A percentile compares a stretch with the other conserved stretches of the same genome.
These are phyloP conservation scores for Pseudogymnoascus sp. DNA, from an alignment of 2,329 filamentous ascomycete species.

Conservation along the genomic window DNA sequence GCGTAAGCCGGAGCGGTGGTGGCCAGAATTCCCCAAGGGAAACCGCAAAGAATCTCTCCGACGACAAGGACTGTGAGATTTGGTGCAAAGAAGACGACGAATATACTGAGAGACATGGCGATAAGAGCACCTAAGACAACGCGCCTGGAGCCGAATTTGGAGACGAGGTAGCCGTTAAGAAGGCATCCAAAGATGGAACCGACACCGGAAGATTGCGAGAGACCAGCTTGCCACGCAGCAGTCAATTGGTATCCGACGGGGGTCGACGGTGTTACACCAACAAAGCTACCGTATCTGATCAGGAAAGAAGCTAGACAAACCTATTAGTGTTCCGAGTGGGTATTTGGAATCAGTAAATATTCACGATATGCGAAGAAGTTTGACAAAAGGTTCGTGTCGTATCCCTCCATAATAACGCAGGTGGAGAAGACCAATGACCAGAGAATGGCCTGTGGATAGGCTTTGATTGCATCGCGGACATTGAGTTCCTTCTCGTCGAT, in stretches of 20 bases:
- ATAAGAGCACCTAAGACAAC: conserved; percentile 31
- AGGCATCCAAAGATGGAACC: conserved; percentile 37
- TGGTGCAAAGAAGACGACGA: conserved; percentile 40
- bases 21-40: conserved; percentile 44
- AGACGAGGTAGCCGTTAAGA: conserved; percentile 37
- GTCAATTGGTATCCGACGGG: conserved; percentile 31
- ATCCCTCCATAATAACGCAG: conserved; percentile 82
- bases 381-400: conserved; percentile 71
- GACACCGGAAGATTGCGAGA: conserved; percentile 33
- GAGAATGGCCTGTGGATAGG: conserved; percentile 76
- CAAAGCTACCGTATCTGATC: neutral
- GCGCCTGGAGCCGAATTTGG: conserved; percentile 40
- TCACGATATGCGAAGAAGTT: conserved; percentile 51
- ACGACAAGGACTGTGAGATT: conserved; percentile 37
- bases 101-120: conserved; percentile 20
- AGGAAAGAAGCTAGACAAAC: conserved; percentile 14
- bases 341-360: neutral
- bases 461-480: conserved; percentile 67
- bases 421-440: conserved; percentile 80
- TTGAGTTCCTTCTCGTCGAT: conserved; percentile 54
- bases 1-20: conserved; percentile 26
- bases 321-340: conserved; percentile 8
- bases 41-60: conserved; percentile 39
- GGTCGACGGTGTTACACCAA: conserved; percentile 7
- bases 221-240: conserved; percentile 36